Base-by-base conservation (phyloP, 176 grass and related monocot genomes). In the Triticum turgidum region DNA sequence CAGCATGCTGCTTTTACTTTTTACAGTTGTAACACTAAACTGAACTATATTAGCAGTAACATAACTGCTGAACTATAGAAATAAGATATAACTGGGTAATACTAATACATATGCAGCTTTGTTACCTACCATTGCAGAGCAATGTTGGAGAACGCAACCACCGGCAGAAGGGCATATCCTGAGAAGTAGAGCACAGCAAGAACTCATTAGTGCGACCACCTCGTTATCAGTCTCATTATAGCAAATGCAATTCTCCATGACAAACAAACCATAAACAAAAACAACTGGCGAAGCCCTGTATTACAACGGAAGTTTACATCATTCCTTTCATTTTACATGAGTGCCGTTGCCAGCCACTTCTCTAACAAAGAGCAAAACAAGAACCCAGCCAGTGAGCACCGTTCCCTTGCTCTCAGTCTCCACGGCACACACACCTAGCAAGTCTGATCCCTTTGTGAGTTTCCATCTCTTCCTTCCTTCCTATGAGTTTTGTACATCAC, bases 401-500 rank as follows among this genome's bases (percentile, higher is more conserved):
- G 3, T 8, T 61, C 18, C 2, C 30, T 68, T 18, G 30, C 14
- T 68, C 65, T 68, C 65, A 68, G 52, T 56, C 17, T 56, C 17
- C 52, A 68, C 6, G 30, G 13, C 65, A 32, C 30, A 34, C 65
- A 68, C 65, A 25, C 25, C 29, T 17, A 68, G 34, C 65, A 8
- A 7, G 7, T 52, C 3, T 25, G 59, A 22, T 9, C 18, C 29
- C 30, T 32, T 15, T 68, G 29, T 17, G 13, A 18, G 13, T 33
- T 29, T 34, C 63, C 65, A 68, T 34, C 30, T 34, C 12, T 73
- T 64, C 58, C 65, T 44, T 25, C 27, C 11, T 73, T 64, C 58
- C 65, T 45, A 73, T 59, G 4, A 10, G 13, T 66, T 73, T 34
- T 87, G 77, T 89, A 90, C 71, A 92, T 22, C 82, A 89, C 66